phyloP scores from a whole-genome alignment of 202 grass and related monocot species.

The Musa balbisiana region DNA sequence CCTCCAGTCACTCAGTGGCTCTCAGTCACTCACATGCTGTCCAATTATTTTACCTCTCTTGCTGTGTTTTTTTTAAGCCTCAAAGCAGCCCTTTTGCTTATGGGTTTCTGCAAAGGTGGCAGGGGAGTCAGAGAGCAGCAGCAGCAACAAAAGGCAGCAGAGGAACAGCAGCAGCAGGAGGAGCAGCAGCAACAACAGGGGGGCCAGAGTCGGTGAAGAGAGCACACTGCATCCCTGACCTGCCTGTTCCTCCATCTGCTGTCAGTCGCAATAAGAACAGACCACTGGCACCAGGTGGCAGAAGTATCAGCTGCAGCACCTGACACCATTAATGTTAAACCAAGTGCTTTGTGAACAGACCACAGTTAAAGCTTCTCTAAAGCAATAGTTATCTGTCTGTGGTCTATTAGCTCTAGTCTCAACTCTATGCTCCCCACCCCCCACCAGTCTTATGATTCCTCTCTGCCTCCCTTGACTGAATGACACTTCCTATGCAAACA shows the following conservation, averaged over 20 bases:
- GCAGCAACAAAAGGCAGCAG: slow-evolving; percentile 23
- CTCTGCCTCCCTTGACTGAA: slow-evolving; percentile 23
- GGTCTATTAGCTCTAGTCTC: neutral
- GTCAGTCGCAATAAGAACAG: slow-evolving; percentile 24
- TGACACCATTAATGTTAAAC: slow-evolving; percentile 19
- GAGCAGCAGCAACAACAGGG: neutral
- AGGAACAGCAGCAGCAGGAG: neutral
- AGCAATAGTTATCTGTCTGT: neutral
- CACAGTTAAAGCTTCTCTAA: neutral
- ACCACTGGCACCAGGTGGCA: slow-evolving; percentile 26
- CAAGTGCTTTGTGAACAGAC: neutral
- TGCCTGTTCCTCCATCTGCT: slow-evolving; percentile 1
- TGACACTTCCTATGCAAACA: slow-evolving; percentile 27
- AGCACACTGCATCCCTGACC: neutral
- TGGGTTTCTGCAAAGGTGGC: slow-evolving; percentile 29
- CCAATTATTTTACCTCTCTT: too few relatives aligned
- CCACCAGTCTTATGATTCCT: neutral
- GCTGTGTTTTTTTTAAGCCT: neutral
- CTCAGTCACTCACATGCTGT: neutral
- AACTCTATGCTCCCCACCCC: neutral
- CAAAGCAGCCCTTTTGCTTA: slow-evolving; percentile 15
- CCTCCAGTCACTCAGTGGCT: neutral
- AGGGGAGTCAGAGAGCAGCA: slow-evolving; percentile 13
- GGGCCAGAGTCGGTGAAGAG: slow-evolving; percentile 1
- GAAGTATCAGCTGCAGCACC: slow-evolving; percentile 13